These are phyloP conservation scores for Coemansia sp. DNA, from an alignment of 192 early-diverging fungal genomes.

Conservation along the genomic window DNA sequence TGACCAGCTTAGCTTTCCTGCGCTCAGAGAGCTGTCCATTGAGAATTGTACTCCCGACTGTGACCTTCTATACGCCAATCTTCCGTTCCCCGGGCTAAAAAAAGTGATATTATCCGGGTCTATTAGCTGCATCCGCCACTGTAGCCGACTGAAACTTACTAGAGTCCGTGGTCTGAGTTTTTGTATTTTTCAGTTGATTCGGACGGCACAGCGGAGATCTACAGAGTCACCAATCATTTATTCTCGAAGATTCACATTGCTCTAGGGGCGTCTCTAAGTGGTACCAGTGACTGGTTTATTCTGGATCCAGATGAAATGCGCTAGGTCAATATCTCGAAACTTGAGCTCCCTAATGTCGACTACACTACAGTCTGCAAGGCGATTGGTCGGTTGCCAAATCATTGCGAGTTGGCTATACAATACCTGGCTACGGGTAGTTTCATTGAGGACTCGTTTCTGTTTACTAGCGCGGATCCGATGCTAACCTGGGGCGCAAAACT, in stretches of 20 bases:
- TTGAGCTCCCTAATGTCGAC: background rate
- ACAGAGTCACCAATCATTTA: background rate
- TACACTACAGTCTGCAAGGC: background rate
- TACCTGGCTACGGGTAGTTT: background rate
- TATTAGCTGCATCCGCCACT: background rate
- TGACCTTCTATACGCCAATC: background rate
- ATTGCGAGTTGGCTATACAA: background rate
- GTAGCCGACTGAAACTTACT: background rate
- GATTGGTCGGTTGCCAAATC: background rate
- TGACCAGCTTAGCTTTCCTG: constrained; percentile 1
- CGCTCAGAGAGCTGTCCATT: background rate
- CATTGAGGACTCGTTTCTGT: background rate
- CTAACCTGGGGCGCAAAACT: background rate
- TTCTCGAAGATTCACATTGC: background rate
- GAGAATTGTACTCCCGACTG: background rate
- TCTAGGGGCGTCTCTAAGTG: background rate
- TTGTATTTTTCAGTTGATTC: background rate
- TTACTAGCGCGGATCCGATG: background rate
- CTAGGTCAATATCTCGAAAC: background rate
- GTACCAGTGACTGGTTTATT: background rate
- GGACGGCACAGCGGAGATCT: background rate
- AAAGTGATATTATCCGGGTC: background rate
- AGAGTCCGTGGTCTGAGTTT: background rate
- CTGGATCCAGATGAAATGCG: background rate
- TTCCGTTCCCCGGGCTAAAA: background rate